Conservation (phyloP, 2,329 filamentous ascomycete genomes). For the Penicillium sp. region DNA sequence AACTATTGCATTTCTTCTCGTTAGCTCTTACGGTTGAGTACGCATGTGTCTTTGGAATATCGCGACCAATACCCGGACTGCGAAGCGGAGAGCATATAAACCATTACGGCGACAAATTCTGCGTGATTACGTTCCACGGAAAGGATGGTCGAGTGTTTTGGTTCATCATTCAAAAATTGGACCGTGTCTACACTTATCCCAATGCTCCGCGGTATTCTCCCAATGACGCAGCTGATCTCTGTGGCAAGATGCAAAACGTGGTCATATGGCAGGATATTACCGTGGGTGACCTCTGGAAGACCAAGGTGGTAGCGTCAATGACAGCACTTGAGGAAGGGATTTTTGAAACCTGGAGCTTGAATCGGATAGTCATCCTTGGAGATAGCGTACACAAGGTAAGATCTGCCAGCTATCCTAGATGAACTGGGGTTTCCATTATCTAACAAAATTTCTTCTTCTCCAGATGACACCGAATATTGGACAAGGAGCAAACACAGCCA, state of each 20-base stretch:
- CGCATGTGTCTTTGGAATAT: conserved; percentile 31
- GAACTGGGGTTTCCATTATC: not conserved
- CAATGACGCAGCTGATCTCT: conserved; percentile 16
- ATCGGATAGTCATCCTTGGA: conserved; percentile 24
- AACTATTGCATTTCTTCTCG: not conserved
- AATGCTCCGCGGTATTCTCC: conserved; percentile 14
- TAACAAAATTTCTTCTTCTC: not conserved
- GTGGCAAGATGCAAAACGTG: not conserved
- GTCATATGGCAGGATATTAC: conserved; percentile 8
- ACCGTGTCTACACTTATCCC: not conserved
- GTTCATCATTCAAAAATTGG: not conserved
- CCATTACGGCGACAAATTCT: not conserved
- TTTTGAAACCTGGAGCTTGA: conserved; percentile 22
- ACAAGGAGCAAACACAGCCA: not conserved
- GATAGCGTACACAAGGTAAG: conserved; percentile 23
- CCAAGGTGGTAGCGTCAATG: conserved; percentile 12
- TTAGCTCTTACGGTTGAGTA: conserved; percentile 23
- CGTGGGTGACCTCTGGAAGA: conserved; percentile 25
- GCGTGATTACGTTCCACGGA: not conserved
- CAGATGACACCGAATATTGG: conserved; percentile 3
- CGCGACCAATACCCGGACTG: conserved; percentile 12
- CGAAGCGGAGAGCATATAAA: conserved; percentile 14
- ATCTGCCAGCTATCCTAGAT: no score
- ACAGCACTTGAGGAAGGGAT: conserved; percentile 25
- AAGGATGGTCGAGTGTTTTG: not conserved